Conservation (phyloP, 75 land plant genomes). For the Gnetum montanum region DNA sequence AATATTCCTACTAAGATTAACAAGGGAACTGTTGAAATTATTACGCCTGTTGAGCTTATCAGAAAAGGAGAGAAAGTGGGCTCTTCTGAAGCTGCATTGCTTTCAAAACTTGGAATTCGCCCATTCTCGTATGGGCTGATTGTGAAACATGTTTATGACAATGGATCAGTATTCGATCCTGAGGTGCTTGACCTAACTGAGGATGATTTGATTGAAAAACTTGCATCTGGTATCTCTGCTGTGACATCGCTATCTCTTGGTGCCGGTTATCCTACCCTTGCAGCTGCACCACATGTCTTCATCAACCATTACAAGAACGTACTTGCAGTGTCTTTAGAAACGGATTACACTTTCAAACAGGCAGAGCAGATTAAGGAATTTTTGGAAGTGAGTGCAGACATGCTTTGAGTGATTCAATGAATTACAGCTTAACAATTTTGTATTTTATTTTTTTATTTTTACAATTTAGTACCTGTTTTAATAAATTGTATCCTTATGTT, state of each 20-base stretch:
- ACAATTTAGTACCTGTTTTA: too few species aligned
- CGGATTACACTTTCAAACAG: slow-evolving; percentile 50
- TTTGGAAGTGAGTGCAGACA: slow-evolving; percentile 23
- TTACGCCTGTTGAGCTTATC: slow-evolving; percentile 39
- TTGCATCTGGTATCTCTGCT: slow-evolving; percentile 31
- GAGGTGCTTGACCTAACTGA: slow-evolving; percentile 45
- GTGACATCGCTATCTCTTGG: slow-evolving; percentile 36
- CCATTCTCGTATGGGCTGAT: slow-evolving; percentile 55
- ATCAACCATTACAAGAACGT: slow-evolving; percentile 51
- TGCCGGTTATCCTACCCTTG: slow-evolving; percentile 36
- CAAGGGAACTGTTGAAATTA: slow-evolving; percentile 48
- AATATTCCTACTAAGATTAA: slow-evolving; percentile 56
- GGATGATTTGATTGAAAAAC: slow-evolving; percentile 38
- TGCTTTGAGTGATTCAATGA: neutral
- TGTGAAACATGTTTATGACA: slow-evolving; percentile 37
- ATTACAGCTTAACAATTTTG: too few species aligned
- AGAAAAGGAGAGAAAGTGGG: slow-evolving; percentile 40
- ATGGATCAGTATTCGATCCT: slow-evolving; percentile 36
- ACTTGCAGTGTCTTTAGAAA: slow-evolving; percentile 39
- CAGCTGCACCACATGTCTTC: slow-evolving; percentile 44
- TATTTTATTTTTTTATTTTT: neutral
- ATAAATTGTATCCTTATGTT: neutral
- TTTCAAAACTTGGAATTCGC: slow-evolving; percentile 42
- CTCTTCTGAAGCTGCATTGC: slow-evolving; percentile 44
- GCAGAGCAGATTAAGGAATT: slow-evolving; percentile 60